phyloP scores from a whole-genome alignment of 768 basidiomycete species.

The Boletus edulis region DNA sequence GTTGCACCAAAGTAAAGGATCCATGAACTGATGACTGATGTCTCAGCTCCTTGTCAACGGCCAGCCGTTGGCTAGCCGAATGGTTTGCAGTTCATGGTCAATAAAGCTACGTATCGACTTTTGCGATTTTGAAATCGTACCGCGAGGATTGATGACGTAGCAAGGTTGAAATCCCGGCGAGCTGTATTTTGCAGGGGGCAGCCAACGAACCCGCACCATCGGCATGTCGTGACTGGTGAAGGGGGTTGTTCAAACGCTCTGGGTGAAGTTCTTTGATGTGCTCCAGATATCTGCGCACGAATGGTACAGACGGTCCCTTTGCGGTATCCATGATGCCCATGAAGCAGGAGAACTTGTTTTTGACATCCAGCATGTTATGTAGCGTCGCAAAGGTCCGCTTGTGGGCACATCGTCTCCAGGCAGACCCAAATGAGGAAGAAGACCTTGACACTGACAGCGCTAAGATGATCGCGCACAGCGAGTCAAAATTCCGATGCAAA shows the following conservation, averaged over 20 bases:
- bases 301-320: slow-evolving; percentile 67
- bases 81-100: slow-evolving; percentile 40
- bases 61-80: slow-evolving; percentile 39
- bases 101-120: slow-evolving; percentile 49
- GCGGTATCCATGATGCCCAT: slow-evolving; percentile 39
- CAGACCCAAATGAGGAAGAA: slow-evolving; percentile 53
- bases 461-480: slow-evolving; percentile 64
- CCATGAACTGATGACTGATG: slow-evolving; percentile 21
- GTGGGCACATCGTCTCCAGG: slow-evolving; percentile 63
- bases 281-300: slow-evolving; percentile 60
- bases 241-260: slow-evolving; percentile 40
- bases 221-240: slow-evolving; percentile 4
- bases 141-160: slow-evolving; percentile 53
- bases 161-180: slow-evolving; percentile 52
- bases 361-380: slow-evolving; percentile 55
- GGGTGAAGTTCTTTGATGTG: slow-evolving; percentile 57
- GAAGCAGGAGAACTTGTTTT: slow-evolving; percentile 37
- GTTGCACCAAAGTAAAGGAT: too few species aligned
- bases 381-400: slow-evolving; percentile 51
- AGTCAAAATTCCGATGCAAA: slow-evolving; percentile 60
- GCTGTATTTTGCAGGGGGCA: slow-evolving; percentile 52
- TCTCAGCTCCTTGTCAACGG: slow-evolving; percentile 46
- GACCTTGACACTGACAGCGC: slow-evolving; percentile 53
- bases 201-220: slow-evolving; percentile 46
- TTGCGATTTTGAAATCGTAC: slow-evolving; percentile 48